These are phyloP conservation scores for Populus hybrid DNA, from an alignment of 441 rosid genomes.

Conservation along the genomic window DNA sequence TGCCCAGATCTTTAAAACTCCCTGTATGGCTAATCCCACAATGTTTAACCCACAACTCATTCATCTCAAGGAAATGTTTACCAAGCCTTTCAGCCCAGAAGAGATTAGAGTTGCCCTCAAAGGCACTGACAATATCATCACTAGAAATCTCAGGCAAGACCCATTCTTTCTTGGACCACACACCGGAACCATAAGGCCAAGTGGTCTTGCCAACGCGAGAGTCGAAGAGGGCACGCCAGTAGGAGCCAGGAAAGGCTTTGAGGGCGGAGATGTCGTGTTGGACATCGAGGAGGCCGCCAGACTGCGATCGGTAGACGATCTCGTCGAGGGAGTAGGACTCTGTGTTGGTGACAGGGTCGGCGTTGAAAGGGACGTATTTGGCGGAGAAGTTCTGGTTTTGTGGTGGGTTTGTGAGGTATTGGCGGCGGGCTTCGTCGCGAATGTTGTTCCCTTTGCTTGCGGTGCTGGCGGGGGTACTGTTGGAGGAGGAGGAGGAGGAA, in stretches of 20 bases:
- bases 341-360: conserved; percentile 17
- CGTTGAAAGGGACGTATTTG: conserved; percentile 51
- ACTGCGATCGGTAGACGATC: conserved; percentile 50
- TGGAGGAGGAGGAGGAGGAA: conserved; percentile 7
- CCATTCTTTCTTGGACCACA: conserved; percentile 72
- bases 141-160: conserved; percentile 53
- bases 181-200: conserved; percentile 70
- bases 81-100: conserved; percentile 66
- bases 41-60: conserved; percentile 64
- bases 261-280: conserved; percentile 50
- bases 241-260: conserved; percentile 41
- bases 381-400: conserved; percentile 35
- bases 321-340: conserved; percentile 64
- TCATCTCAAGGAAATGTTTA: conserved; percentile 42
- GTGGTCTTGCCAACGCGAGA: conserved; percentile 56
- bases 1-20: conserved; percentile 61
- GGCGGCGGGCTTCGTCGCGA: conserved; percentile 51
- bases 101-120: conserved; percentile 64
- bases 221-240: conserved; percentile 52
- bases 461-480: neutral
- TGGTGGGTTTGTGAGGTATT: conserved; percentile 18
- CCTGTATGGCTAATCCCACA: conserved; percentile 66
- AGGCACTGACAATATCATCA: conserved; percentile 58
- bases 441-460: conserved; percentile 27
- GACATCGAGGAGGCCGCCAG: conserved; percentile 54